Evolutionary conservation across 805 yeast genomes (phyloP), one percentile per base, ranked within the genome.

Genomic region (Saccharomycopsis malanga): DNA sequence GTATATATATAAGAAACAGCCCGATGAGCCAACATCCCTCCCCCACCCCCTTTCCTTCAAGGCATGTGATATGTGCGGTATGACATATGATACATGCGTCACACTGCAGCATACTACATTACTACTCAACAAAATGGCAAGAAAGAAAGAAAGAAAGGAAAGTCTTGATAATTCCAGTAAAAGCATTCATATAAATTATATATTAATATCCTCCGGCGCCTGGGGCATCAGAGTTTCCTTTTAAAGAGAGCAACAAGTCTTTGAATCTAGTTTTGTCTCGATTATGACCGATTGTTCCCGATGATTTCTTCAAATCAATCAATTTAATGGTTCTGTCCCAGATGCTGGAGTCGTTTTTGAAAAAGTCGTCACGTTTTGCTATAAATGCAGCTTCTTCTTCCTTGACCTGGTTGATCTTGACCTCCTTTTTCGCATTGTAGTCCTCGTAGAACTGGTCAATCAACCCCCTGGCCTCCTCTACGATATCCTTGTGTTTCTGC

Each of bases 261-360:
- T 78, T 77, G 66, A 84, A 83, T 54, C 85, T 73, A 4, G 83
- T 64, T 69, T 82, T 83, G 62, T 84, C 89, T 60, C 82, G 72
- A 29, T 66, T 71, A 34, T 67, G 64, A 38, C 65, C 60, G 50
- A 69, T 73, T 20, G 76, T 70, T 44, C 72, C 77, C 6, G 49
- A 30, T 6, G 48, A 38, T 17, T 52, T 52, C 37, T 52, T 52
- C 36, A 52, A 46, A 5, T 52, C 53, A 25, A 52, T 43, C 37
- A 52, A 39, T 15, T 45, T 49, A 30, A 49, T 52, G 14, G 44
- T 36, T 34, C 51, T 44, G 23, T 52, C 53, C 55, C 55, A 52
- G 40, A 49, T 36, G 22, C 39, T 43, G 9, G 30, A 18, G 29
- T 48, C 53, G 18, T 52, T 49, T 22, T 52, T 49, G 38, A 52